phyloP scores from a whole-genome alignment of 768 basidiomycete genomes.

The Chiua virens region DNA sequence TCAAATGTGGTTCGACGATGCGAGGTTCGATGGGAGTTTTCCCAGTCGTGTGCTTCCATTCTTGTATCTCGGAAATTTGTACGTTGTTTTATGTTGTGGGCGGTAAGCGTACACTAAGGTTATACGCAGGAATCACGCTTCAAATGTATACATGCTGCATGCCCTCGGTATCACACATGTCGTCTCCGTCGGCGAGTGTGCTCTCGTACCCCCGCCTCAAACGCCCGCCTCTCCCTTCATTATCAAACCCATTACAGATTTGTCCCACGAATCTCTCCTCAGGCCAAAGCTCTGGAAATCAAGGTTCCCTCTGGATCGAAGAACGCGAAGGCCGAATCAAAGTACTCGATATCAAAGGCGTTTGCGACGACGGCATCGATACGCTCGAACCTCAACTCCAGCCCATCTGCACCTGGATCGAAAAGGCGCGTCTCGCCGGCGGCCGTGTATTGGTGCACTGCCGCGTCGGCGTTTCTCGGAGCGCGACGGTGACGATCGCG shows the following conservation, averaged over 20 bases:
- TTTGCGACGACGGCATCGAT: slow-evolving; percentile 96
- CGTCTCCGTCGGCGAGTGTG: slow-evolving; percentile 94
- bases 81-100: slow-evolving; percentile 36
- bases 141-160: slow-evolving; percentile 94
- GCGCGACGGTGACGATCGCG: slow-evolving; percentile 94
- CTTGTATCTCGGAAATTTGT: slow-evolving; percentile 94
- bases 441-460: slow-evolving; percentile 95
- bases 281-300: slow-evolving; percentile 49
- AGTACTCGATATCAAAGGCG: slow-evolving; percentile 87
- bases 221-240: slow-evolving; percentile 15
- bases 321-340: slow-evolving; percentile 87
- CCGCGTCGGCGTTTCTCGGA: slow-evolving; percentile 96
- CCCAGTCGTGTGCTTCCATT: slow-evolving; percentile 91
- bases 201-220: slow-evolving; percentile 76
- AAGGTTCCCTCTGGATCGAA: slow-evolving; percentile 83
- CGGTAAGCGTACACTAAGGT: neutral
- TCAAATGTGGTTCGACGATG: slow-evolving; percentile 93
- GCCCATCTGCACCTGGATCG: slow-evolving; percentile 92
- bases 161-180: slow-evolving; percentile 96
- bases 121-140: slow-evolving; percentile 77
- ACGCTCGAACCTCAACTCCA: slow-evolving; percentile 86
- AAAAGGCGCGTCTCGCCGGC: slow-evolving; percentile 74
- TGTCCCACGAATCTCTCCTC: slow-evolving; percentile 21
- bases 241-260: neutral
- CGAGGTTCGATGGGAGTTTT: slow-evolving; percentile 92